A percentile compares a stretch with the other conserved stretches of the same genome.
Conservation (phyloP, 352 stramenopile genomes). For the Aphanomyces euteiches region DNA sequence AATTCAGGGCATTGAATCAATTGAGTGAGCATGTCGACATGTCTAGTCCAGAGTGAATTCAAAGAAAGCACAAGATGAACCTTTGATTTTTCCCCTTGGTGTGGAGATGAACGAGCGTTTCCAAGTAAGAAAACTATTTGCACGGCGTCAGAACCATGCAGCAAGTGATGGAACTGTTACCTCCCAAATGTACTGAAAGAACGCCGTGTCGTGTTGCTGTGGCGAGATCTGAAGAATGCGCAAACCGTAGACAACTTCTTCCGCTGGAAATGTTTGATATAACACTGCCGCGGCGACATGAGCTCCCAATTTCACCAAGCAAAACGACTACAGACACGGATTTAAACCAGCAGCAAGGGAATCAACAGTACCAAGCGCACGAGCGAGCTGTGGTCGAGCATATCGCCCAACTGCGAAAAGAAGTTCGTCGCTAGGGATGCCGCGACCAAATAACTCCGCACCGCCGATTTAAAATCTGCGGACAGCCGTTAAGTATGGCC, state of each 20-base stretch:
- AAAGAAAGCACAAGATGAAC: slow-evolving; percentile 49
- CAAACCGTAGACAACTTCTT: slow-evolving; percentile 79
- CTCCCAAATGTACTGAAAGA: slow-evolving; percentile 88
- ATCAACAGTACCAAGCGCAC: slow-evolving; percentile 57
- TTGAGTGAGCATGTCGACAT: slow-evolving; percentile 72
- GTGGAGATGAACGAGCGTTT: slow-evolving; percentile 73
- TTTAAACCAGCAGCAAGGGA: slow-evolving; percentile 35
- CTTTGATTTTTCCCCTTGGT: slow-evolving; percentile 67
- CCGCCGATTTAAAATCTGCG: slow-evolving; percentile 59
- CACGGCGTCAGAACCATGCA: too few species aligned
- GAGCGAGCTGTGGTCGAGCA: slow-evolving; percentile 81
- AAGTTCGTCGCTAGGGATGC: slow-evolving; percentile 79
- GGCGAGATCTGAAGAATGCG: slow-evolving; percentile 71
- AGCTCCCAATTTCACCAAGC: slow-evolving; percentile 76
- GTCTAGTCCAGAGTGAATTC: slow-evolving; percentile 37
- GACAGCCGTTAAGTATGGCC: slow-evolving; percentile 16
- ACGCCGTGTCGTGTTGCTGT: slow-evolving; percentile 61
- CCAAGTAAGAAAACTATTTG: slow-evolving; percentile 63
- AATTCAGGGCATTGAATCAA: slow-evolving; percentile 79
- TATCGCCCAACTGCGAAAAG: slow-evolving; percentile 65
- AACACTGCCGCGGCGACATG: slow-evolving; percentile 75
- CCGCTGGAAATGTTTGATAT: slow-evolving; percentile 75
- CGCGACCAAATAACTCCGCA: slow-evolving; percentile 70
- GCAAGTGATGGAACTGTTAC: slow-evolving; percentile 69
- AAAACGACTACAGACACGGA: slow-evolving; percentile 38